These are phyloP conservation scores for Eryngium alpinum DNA, from an alignment of 140 eudicot species.

Conservation along the genomic window DNA sequence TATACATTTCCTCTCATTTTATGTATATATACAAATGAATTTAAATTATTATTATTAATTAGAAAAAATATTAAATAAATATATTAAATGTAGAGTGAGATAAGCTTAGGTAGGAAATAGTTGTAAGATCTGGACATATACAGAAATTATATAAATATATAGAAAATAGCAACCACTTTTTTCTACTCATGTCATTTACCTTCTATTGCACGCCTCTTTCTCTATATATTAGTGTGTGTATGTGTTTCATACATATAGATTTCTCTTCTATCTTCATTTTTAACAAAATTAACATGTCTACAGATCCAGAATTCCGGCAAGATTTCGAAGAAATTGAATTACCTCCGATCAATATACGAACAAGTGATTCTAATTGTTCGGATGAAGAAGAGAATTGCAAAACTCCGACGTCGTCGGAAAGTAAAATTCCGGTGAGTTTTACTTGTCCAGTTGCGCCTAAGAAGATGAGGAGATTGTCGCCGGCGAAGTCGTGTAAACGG, in stretches of 20 bases:
- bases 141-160: not conserved
- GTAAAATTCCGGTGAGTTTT: conserved; percentile 25
- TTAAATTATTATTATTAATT: too few relatives aligned
- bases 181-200: conserved; percentile 23
- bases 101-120: not conserved
- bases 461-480: conserved; percentile 15
- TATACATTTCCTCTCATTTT: too few relatives aligned
- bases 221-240: too few relatives aligned
- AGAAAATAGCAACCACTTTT: conserved; percentile 10
- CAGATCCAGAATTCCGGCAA: conserved; percentile 32
- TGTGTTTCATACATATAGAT: not conserved
- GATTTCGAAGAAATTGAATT: conserved; percentile 13
- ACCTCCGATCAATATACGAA: conserved; percentile 8
- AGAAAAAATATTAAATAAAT: too few relatives aligned
- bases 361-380: not conserved
- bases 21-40: too few relatives aligned
- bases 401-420: conserved; percentile 31
- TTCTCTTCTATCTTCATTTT: not conserved
- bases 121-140: not conserved
- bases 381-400: conserved; percentile 19
- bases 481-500: conserved; percentile 23
- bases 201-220: conserved; percentile 35
- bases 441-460: conserved; percentile 39
- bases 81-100: too few relatives aligned
- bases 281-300: conserved; percentile 20